Evolutionary conservation across 345 rosid genomes (phyloP), one percentile per base, ranked within the genome.

Genomic region (Mallotus nudiflorus): DNA sequence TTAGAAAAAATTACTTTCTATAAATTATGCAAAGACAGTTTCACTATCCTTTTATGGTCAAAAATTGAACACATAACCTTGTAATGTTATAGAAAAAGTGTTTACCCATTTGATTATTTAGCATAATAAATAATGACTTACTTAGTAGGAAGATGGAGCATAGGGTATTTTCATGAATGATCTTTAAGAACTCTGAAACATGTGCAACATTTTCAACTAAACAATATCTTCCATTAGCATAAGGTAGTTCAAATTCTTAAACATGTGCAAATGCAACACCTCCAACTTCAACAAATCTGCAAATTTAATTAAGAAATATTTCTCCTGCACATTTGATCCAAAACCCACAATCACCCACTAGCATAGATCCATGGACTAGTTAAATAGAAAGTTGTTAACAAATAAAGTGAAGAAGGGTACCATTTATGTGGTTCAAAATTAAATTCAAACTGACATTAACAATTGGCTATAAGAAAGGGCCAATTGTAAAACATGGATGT

Each of bases 231-330:
- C 72, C 65, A 20, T 6, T 15, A 57, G 72, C 72, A 8, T 44
- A 57, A 45, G 54, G 13, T 12, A 29, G 15, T 29, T 57, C 72
- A 2, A 27, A 46, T 11, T 46, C 65, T 5, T 69, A 16, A 33
- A 69, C 31, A 57, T 69, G 72, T 40, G 72, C 72, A 44, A 37
- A 7, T 9, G 65, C 65, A 19, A 69, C 72, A 45, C 57, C 72
- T 69, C 72, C 57, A n/a, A 45, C 65, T 57, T 69, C 72, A 12
- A 69, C 65, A n/a, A 14, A 58, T 58, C 46, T 57, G 24, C 29
- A 58, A 0, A 10, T 57, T 28, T 24, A 1, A 45, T 57, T 58
- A 19, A 65, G 72, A 54, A 18, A 68, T n/a, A 4, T 55, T 40
- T 68, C 62, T 51, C 71, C 71, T 55, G 63, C 63, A 67, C 3